These are phyloP conservation scores for Sparassis latifolia DNA, from an alignment of 1,284 basidiomycete species.

Conservation along the genomic window DNA sequence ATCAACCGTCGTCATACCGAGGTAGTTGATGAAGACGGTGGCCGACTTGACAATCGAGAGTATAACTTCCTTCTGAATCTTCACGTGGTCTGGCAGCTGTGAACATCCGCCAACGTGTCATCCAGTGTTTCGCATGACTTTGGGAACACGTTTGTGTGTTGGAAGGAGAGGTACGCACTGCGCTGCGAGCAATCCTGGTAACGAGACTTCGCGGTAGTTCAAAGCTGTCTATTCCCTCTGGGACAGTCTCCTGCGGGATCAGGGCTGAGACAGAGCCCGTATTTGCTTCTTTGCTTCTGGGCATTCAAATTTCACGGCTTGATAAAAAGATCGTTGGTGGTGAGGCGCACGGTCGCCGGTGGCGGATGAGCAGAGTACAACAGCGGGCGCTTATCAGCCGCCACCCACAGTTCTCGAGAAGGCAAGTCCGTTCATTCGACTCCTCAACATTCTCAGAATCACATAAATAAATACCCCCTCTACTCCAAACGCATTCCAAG, in stretches of 20 bases:
- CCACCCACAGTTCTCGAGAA: too few species aligned
- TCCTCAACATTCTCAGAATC: too few species aligned
- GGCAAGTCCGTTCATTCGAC: too few species aligned
- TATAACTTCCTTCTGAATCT: constrained; percentile 83
- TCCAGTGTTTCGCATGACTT: not conserved
- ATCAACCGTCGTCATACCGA: constrained; percentile 42
- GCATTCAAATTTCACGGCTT: not conserved
- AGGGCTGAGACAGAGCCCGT: constrained; percentile 49
- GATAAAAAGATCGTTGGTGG: too few species aligned
- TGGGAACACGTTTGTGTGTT: not conserved
- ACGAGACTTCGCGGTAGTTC: constrained; percentile 80
- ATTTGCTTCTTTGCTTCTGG: constrained; percentile 9
- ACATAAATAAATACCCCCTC: too few species aligned
- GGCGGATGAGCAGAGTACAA: too few species aligned
- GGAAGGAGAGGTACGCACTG: constrained; percentile 32
- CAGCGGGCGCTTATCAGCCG: too few species aligned
- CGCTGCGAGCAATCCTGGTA: constrained; percentile 78
- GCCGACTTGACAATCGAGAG: constrained; percentile 79
- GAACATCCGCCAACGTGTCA: not conserved
- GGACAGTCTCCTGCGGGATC: constrained; percentile 67
- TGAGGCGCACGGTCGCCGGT: too few species aligned
- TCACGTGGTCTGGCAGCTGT: constrained; percentile 79
- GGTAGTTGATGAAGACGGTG: constrained; percentile 87
- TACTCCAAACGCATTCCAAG: too few species aligned
- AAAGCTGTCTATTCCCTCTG: constrained; percentile 80